Evolutionary conservation across 2,329 filamentous ascomycete species (phyloP).

Genomic region (Microsporum canis): DNA sequence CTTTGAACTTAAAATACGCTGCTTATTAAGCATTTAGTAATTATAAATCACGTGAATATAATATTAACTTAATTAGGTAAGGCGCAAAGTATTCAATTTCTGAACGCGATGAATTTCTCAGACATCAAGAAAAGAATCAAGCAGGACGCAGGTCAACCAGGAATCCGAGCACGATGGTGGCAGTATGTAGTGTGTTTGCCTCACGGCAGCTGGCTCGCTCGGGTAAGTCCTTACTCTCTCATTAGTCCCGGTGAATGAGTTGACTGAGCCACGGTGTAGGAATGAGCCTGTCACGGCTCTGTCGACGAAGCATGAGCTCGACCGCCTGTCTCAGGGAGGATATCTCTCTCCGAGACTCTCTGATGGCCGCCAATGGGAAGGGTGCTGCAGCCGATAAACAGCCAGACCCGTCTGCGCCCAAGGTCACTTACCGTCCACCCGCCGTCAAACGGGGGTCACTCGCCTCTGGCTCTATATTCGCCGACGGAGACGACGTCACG

Average conservation of each 20-base stretch:
- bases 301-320: slow-evolving; percentile 12
- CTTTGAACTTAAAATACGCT: too few relatives aligned
- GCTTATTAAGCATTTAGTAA: too few relatives aligned
- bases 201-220: slow-evolving; percentile 30
- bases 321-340: slow-evolving; percentile 8
- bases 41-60: too few relatives aligned
- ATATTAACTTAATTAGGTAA: too few relatives aligned
- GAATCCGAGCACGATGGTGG: slow-evolving; percentile 22
- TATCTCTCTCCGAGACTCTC: background rate
- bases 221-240: slow-evolving; percentile 19
- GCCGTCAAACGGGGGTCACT: slow-evolving; percentile 25
- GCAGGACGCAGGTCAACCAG: background rate
- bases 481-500: slow-evolving; percentile 24
- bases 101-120: background rate
- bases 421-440: slow-evolving; percentile 8
- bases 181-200: slow-evolving; percentile 28
- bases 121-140: background rate
- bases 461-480: slow-evolving; percentile 32
- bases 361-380: background rate
- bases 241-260: background rate
- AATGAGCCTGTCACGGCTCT: slow-evolving; percentile 10
- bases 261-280: background rate
- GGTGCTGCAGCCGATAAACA: background rate
- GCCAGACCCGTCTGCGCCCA: slow-evolving; percentile 2
- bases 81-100: too few relatives aligned